phyloP scores from a whole-genome alignment of 495 filamentous ascomycete species.

The Tuber borchii region DNA sequence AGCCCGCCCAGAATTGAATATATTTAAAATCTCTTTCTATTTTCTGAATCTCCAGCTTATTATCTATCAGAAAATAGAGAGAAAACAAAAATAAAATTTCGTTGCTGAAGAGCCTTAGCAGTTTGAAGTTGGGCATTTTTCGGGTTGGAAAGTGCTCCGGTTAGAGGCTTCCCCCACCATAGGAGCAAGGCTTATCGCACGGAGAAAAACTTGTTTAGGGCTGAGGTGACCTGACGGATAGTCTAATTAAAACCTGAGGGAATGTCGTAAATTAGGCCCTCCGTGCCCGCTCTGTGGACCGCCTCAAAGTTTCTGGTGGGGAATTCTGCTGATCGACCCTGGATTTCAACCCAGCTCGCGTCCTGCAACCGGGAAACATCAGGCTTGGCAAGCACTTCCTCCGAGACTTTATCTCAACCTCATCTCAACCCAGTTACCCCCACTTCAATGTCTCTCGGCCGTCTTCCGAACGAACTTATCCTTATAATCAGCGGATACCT shows the following conservation, averaged over 20 bases:
- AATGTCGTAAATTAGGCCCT: not conserved
- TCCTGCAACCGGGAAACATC: not conserved
- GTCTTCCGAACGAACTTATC: conserved; percentile 1
- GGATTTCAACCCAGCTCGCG: not conserved
- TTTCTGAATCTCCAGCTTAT: no score
- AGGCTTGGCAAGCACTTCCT: not conserved
- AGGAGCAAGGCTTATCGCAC: not conserved
- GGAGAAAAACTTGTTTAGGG: not conserved
- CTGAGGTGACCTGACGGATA: not conserved
- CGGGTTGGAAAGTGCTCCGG: no score
- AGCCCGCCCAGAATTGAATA: no score
- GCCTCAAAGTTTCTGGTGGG: not conserved
- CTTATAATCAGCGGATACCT: not conserved
- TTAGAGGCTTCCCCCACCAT: no score
- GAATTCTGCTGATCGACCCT: not conserved
- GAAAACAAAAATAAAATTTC: no score
- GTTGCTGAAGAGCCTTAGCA: no score
- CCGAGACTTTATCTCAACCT: not conserved
- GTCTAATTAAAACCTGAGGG: not conserved
- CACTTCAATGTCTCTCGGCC: not conserved
- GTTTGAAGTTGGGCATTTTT: no score
- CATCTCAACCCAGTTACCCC: not conserved
- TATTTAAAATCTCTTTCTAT: no score
- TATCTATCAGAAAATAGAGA: no score
- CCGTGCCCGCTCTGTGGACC: not conserved